A percentile compares a stretch with the other conserved stretches of the same genome.
phyloP scores from a whole-genome alignment of 1,284 basidiomycete species.

The Mycena citricolor region DNA sequence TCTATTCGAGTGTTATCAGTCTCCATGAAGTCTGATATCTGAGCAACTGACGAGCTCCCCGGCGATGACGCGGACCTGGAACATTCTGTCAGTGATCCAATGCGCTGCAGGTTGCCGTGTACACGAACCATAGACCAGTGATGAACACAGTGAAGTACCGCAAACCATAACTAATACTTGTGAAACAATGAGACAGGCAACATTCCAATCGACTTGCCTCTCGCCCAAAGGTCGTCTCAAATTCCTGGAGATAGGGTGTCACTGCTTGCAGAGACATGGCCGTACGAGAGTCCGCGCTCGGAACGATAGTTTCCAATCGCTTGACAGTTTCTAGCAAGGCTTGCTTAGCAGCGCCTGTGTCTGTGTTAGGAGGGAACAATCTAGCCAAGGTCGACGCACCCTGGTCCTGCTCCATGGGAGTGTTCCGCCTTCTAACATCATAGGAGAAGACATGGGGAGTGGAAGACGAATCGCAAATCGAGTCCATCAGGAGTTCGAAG shows the following conservation, averaged over 20 bases:
- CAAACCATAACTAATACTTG: conserved; percentile 75
- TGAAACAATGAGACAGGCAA: background rate
- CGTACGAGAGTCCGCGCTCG: conserved; percentile 48
- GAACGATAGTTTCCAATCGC: conserved; percentile 53
- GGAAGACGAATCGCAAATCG: conserved; percentile 45
- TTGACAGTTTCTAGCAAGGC: conserved; percentile 58
- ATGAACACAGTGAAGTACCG: conserved; percentile 79
- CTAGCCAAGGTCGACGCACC: too few species aligned
- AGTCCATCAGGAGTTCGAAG: conserved; percentile 65
- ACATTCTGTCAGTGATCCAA: too few species aligned
- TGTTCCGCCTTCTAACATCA: conserved; percentile 72
- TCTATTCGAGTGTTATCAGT: conserved; percentile 41
- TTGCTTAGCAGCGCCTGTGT: conserved; percentile 54
- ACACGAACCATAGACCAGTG: conserved; percentile 79
- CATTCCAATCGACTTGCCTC: conserved; percentile 51
- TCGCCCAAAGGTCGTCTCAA: conserved; percentile 76
- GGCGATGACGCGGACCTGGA: conserved; percentile 73
- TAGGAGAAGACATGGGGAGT: conserved; percentile 63
- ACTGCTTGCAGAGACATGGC: conserved; percentile 71
- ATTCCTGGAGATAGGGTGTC: conserved; percentile 71
- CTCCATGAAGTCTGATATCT: background rate
- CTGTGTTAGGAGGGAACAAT: too few species aligned
- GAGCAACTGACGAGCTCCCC: conserved; percentile 64
- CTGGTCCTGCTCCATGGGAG: conserved; percentile 75
- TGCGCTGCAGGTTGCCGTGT: conserved; percentile 7